phyloP scores from a whole-genome alignment of 208 protist species.

The Acanthamoeba culbertsoni region DNA sequence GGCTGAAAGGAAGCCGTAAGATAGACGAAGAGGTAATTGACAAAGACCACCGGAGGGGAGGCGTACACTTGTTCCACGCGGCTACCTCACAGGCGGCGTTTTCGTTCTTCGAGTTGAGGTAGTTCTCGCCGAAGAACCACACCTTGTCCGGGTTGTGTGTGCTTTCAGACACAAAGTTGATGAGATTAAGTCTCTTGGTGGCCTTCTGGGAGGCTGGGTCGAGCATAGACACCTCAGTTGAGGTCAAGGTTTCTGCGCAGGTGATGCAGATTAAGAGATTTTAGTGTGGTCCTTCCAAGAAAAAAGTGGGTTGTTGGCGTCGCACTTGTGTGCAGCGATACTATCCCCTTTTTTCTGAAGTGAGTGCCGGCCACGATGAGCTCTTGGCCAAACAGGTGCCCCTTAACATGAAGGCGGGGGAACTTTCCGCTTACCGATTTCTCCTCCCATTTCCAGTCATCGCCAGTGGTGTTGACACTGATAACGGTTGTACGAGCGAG shows the following conservation, averaged over 20 bases:
- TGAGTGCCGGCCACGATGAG: background rate
- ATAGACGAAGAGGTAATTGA: background rate
- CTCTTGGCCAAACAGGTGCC: background rate
- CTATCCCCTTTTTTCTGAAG: background rate
- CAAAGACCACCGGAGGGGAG: background rate
- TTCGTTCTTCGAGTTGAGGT: conserved; percentile 11
- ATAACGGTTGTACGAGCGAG: background rate
- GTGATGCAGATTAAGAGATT: background rate
- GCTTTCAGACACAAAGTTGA: background rate
- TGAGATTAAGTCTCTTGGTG: background rate
- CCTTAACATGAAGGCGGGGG: background rate
- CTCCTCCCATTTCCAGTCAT: background rate
- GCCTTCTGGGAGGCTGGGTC: background rate
- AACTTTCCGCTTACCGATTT: background rate
- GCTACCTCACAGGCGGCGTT: background rate
- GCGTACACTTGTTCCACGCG: background rate
- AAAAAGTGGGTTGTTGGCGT: background rate
- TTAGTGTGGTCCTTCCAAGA: background rate
- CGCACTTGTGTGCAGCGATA: background rate
- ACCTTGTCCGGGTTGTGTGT: conserved; percentile 4
- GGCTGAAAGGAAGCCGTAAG: background rate
- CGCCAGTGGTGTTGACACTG: background rate
- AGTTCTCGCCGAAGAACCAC: conserved; percentile 41
- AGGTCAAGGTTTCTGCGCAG: background rate
- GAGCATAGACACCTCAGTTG: background rate